Evolutionary conservation across 768 basidiomycete genomes (phyloP).

Genomic region (Tricholoma terreum): DNA sequence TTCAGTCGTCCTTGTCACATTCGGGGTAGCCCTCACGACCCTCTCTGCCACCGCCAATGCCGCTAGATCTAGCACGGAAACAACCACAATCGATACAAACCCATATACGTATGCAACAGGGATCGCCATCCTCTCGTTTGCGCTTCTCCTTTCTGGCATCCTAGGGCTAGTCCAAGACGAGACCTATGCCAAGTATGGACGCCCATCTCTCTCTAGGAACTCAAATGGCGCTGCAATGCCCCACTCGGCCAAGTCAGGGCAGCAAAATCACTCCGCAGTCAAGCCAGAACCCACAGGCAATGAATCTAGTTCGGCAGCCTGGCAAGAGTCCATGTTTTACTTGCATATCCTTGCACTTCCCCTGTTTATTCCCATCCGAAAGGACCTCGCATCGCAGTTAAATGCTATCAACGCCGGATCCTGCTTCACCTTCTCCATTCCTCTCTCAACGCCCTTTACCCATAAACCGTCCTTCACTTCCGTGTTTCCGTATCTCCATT

Average conservation of each 20-base stretch:
- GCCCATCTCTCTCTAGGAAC: slow-evolving; percentile 17
- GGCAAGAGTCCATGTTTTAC: slow-evolving; percentile 95
- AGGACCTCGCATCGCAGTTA: slow-evolving; percentile 50
- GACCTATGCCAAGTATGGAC: slow-evolving; percentile 54
- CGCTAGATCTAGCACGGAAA: slow-evolving; percentile 7
- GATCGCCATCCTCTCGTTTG: slow-evolving; percentile 68
- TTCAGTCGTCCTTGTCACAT: slow-evolving; percentile 78
- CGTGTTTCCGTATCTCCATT: slow-evolving; percentile 19
- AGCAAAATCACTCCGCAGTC: too few relatives aligned
- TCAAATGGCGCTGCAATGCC: slow-evolving; percentile 3
- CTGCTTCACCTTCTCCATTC: slow-evolving; percentile 25
- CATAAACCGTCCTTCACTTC: too few relatives aligned
- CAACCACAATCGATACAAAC: slow-evolving; percentile 17
- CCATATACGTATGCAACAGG: slow-evolving; percentile 60
- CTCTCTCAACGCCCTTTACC: slow-evolving; percentile 16
- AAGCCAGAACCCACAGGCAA: too few relatives aligned
- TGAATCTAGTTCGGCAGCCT: slow-evolving; percentile 30
- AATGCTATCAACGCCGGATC: slow-evolving; percentile 39
- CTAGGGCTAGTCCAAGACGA: slow-evolving; percentile 85
- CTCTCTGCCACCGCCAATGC: slow-evolving; percentile 62
- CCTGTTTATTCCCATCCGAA: slow-evolving; percentile 63
- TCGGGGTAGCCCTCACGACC: slow-evolving; percentile 78
- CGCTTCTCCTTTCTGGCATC: slow-evolving; percentile 76
- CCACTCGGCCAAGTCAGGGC: too few relatives aligned
- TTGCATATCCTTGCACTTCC: slow-evolving; percentile 79